phyloP scores from a whole-genome alignment of 1,284 basidiomycete genomes.

The Spongispora temasekensis region DNA sequence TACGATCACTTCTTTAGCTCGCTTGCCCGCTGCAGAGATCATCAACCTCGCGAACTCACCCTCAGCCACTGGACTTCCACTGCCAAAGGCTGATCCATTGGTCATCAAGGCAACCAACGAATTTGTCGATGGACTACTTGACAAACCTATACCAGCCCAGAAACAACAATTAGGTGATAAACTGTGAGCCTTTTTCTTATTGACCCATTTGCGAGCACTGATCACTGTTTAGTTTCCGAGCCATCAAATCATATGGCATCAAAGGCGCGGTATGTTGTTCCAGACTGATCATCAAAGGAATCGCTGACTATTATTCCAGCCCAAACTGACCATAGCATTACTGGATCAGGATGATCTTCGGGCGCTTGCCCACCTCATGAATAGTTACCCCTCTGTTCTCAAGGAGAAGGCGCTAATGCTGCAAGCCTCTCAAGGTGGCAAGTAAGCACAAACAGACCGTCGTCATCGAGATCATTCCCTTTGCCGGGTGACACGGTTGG shows the following conservation, averaged over 20 bases:
- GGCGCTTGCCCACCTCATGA: slow-evolving; percentile 82
- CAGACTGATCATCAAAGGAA: not conserved
- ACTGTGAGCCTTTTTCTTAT: slow-evolving; percentile 48
- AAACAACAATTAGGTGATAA: slow-evolving; percentile 85
- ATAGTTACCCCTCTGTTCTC: slow-evolving; percentile 79
- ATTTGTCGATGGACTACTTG: slow-evolving; percentile 72
- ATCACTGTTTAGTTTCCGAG: slow-evolving; percentile 71
- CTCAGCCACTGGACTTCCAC: slow-evolving; percentile 58
- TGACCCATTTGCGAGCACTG: not conserved
- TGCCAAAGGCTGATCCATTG: slow-evolving; percentile 70
- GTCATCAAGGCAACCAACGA: slow-evolving; percentile 73
- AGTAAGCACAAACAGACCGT: slow-evolving; percentile 15
- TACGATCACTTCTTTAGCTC: slow-evolving; percentile 61
- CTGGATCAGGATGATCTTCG: slow-evolving; percentile 85
- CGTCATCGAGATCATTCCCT: not conserved
- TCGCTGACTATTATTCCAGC: slow-evolving; percentile 40
- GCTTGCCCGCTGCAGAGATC: slow-evolving; percentile 70
- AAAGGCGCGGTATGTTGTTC: slow-evolving; percentile 65
- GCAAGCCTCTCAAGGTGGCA: slow-evolving; percentile 37
- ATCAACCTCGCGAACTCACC: slow-evolving; percentile 59
- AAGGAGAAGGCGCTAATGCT: slow-evolving; percentile 68
- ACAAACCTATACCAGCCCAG: slow-evolving; percentile 64
- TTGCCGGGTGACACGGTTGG: not conserved
- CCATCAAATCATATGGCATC: slow-evolving; percentile 77
- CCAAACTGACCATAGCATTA: slow-evolving; percentile 80